These are phyloP conservation scores for Aegle marmelos DNA, from an alignment of 345 rosid species.

Conservation along the genomic window DNA sequence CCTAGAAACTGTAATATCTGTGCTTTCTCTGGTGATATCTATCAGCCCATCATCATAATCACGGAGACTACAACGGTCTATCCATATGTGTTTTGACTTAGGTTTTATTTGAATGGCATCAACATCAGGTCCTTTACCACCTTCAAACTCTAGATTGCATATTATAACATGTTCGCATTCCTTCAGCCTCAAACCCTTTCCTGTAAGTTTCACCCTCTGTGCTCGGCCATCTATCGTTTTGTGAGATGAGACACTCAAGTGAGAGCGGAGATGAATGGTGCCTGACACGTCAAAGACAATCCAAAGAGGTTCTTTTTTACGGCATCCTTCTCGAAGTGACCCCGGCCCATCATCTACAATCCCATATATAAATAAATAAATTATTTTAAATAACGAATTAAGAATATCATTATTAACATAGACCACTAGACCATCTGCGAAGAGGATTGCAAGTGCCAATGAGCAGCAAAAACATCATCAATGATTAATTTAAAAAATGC, in stretches of 20 bases:
- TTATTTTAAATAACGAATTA: not conserved
- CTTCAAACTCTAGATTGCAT: slow-evolving; percentile 86
- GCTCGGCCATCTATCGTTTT: slow-evolving; percentile 97
- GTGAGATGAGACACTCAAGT: slow-evolving; percentile 70
- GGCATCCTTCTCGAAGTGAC: slow-evolving; percentile 76
- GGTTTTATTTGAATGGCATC: slow-evolving; percentile 98
- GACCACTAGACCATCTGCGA: not conserved
- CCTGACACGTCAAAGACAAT: slow-evolving; percentile 84
- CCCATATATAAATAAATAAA: not conserved
- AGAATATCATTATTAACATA: not conserved
- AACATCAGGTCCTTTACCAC: slow-evolving; percentile 82
- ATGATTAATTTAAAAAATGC: not conserved
- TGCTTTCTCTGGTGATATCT: slow-evolving; percentile 92
- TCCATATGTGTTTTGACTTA: slow-evolving; percentile 81
- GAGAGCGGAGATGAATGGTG: slow-evolving; percentile 58
- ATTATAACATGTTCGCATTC: slow-evolving; percentile 81
- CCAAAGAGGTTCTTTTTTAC: slow-evolving; percentile 80
- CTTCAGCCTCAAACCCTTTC: slow-evolving; percentile 89
- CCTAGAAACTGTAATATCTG: slow-evolving; percentile 91
- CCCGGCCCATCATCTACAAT: slow-evolving; percentile 88
- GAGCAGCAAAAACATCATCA: not conserved
- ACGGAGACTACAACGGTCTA: slow-evolving; percentile 85
- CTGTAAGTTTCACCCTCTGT: slow-evolving; percentile 72
- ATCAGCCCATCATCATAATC: slow-evolving; percentile 89
- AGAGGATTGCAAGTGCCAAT: not conserved